These are phyloP conservation scores for Canna indica DNA, from an alignment of 176 grass and related monocot genomes.

Conservation along the genomic window DNA sequence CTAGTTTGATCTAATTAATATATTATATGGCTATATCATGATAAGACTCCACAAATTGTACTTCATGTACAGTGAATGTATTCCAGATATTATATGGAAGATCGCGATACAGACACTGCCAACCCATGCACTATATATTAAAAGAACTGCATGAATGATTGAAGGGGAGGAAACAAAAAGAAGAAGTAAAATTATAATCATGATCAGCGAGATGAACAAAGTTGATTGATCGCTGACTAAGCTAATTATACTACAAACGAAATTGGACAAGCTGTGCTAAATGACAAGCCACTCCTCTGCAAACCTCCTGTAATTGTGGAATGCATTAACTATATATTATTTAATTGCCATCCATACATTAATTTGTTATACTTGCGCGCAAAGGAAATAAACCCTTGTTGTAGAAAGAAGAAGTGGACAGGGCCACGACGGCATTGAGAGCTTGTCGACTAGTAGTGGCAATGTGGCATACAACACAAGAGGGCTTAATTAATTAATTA, in stretches of 20 bases:
- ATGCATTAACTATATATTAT: too few relatives aligned
- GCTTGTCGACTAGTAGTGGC: too few relatives aligned
- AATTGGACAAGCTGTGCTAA: too few relatives aligned
- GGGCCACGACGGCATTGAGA: too few relatives aligned
- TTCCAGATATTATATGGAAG: neutral
- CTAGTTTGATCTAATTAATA: neutral
- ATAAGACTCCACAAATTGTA: too few relatives aligned
- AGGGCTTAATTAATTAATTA: neutral
- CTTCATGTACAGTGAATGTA: neutral
- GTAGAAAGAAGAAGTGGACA: too few relatives aligned
- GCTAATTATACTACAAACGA: too few relatives aligned
- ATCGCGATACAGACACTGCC: neutral
- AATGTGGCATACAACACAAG: neutral
- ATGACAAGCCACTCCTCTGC: too few relatives aligned
- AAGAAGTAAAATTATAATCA: neutral
- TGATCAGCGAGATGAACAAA: neutral
- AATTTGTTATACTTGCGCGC: too few relatives aligned
- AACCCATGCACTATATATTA: neutral
- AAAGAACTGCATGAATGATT: neutral
- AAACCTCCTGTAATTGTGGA: too few relatives aligned
- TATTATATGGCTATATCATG: neutral
- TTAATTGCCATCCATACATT: too few relatives aligned
- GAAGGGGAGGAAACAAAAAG: neutral
- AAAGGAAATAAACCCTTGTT: too few relatives aligned
- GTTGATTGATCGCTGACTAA: neutral